These are phyloP conservation scores for Phialophora tarda DNA, from an alignment of 2,329 filamentous ascomycete genomes.

Conservation along the genomic window DNA sequence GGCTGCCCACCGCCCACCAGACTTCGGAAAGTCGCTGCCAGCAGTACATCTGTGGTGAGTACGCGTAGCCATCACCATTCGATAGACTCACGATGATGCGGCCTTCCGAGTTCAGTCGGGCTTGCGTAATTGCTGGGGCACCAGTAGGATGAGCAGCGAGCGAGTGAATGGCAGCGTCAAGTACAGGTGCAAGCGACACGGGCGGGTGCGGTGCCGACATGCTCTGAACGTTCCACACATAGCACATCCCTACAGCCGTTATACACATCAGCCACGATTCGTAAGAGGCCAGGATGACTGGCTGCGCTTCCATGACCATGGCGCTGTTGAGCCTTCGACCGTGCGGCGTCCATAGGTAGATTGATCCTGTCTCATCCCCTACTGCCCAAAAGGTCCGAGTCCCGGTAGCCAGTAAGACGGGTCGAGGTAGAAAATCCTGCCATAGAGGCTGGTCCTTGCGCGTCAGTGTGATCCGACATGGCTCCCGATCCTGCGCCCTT, in stretches of 20 bases:
- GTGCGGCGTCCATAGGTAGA: conserved; percentile 91
- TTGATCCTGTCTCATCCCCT: conserved; percentile 87
- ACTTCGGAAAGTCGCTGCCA: conserved; percentile 97
- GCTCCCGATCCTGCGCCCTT: conserved; percentile 72
- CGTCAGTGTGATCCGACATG: conserved; percentile 79
- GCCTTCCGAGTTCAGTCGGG: conserved; percentile 85
- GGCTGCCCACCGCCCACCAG: conserved; percentile 97
- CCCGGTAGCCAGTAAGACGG: conserved; percentile 87
- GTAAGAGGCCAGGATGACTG: conserved; percentile 89
- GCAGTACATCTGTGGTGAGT: conserved; percentile 80
- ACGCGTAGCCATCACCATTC: conserved; percentile 93
- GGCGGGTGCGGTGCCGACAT: conserved; percentile 87
- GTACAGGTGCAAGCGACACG: conserved; percentile 82
- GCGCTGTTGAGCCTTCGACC: conserved; percentile 85
- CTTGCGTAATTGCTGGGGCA: conserved; percentile 85
- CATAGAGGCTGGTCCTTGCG: conserved; percentile 82
- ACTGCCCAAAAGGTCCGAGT: conserved; percentile 91
- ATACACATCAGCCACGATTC: conserved; percentile 90
- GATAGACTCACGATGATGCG: conserved; percentile 87
- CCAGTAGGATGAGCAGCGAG: conserved; percentile 78
- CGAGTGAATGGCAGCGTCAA: conserved; percentile 82
- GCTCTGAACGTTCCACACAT: conserved; percentile 90
- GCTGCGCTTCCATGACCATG: conserved; percentile 86
- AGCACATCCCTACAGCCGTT: conserved; percentile 82
- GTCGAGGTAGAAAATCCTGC: conserved; percentile 89